Evolutionary conservation across 768 basidiomycete genomes (phyloP), one percentile per base, ranked within the genome.

Genomic region (Lyophyllum shimeji): DNA sequence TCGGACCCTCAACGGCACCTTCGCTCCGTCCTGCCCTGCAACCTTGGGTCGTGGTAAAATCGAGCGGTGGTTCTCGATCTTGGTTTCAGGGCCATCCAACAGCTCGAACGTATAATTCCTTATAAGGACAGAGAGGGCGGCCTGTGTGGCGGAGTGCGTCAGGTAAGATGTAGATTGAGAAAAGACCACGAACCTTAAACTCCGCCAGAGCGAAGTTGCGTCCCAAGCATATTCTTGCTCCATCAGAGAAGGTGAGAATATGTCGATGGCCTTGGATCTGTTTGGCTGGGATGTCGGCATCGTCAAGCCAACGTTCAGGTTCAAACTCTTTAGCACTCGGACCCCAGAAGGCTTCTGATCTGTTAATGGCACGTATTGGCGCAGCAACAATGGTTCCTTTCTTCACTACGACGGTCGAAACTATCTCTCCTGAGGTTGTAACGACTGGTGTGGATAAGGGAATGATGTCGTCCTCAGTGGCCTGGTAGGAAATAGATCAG

Each of bases 241-340:
- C 82, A 62, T 82, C 80, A 11, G 74, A 69, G 58, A 84, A 84
- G 0, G 80, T 78, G 23, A 82, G 64, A 11, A 82, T 63, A 59
- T 83, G 81, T 0, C 75, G 72, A 57, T 82, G 70, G 13, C 81
- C 83, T 59, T 77, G 76, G 1, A 82, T 68, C 24, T 75, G 74
- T 33, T 74, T 75, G 0, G 75, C 74, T 25, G 56, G 50, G 17
- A 57, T 57, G 0, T 69, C 66, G 13, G 67, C 68, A 4, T 69
- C 67, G 4, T 60, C 60, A 8, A 89, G 69, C 88, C 89, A 90
- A 5, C 88, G 74, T 52, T 84, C 82, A 0, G 87, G 88, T 39
- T 78, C 73, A 66, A 84, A 90, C 46, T 76, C 76, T 21, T 76
- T 74, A 3, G 84, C 78, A 54, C 84, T 79, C 0, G 73, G 62